Base-by-base conservation (phyloP, 1,284 basidiomycete species). In the Cystobasidium pallidum region DNA sequence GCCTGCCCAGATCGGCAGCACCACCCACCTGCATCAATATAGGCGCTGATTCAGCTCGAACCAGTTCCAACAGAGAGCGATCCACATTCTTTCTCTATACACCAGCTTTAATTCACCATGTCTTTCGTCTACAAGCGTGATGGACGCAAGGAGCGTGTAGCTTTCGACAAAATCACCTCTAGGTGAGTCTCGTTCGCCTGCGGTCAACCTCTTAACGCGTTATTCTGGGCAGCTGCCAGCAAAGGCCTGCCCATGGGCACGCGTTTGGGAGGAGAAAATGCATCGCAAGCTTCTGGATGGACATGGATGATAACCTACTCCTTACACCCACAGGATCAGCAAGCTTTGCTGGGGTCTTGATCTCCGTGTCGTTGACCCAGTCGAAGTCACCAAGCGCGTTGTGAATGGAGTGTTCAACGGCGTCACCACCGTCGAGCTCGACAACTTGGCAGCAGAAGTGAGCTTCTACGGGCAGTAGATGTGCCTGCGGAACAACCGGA, bases 311-410 rank as follows among this genome's bases (percentile, higher is more conserved):
- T 30, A 21, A 21, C 21, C 39, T 26, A 13, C 2, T 26, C 36
- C 39, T 32, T 51, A 34, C 36, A 2, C 10, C 0, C 11, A 19
- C 39, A 85, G 94, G 78, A 91, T 99, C 80, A 88, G 89, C 81
- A 99, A 99, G 84, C 88, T 99, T 26, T 96, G 94, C 79, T 99
- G 98, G 81, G 95, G 95, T 75, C 88, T 99, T 39, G 95, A 99
- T 82, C 85, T 87, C 77, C 89, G 94, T 80, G 91, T 92, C 78
- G 89, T 99, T 62, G 92, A 97, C 80, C 91, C 96, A 15, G 92
- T 96, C 72, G 92, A 96, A 89, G 75, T 92, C 74, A 88, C 92
- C 24, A 92, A 94, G 83, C 96, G 96, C 81, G 96, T 99, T 73
- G 92, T 96, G 66, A 88, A 89, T 59, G 95, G 95, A 78, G 93